Evolutionary conservation across 768 basidiomycete genomes (phyloP), one percentile per base, ranked within the genome.

Genomic region (Obba rivulosa): DNA sequence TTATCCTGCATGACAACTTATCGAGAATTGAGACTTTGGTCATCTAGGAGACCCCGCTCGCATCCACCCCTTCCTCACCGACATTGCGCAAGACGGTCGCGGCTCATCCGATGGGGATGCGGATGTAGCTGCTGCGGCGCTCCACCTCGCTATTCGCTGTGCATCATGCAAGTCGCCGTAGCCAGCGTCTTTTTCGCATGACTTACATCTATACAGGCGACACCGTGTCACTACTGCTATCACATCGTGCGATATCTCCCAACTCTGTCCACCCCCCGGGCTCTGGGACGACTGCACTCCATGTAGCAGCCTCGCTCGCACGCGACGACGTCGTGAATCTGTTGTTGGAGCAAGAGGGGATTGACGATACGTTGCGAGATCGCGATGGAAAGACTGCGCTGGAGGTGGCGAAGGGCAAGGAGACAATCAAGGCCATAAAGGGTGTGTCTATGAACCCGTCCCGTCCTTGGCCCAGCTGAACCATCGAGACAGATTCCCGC

Each of bases 141-240:
- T 92, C 7, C 88, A 92, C 64, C 77, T 92, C 2, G 88, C 87
- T 10, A 80, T 92, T n/a, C 78, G 86, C 37, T 91, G 89, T 62
- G 87, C 79, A 49, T 82, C 83, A 9, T 75, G 86, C 87, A 56
- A 20, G 80, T 68, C n/a, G 7, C 40, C 36, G 3, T 17, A 44
- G 14, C 36, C 8, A 22, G 14, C 20, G 13, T 25, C 13, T n/a
- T 28, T n/a, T 28, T 31, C 24, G 40, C 18, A 20, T 40, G 7
- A 17, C n/a, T 8, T n/a, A 41, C 42, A 52, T 37, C 18, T 3
- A 52, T n/a, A 8, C 50, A 87, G 85, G 66, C 36, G 78, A 84
- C 40, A 92, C 87, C 0, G 75, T 91, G 13, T 64, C 77, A 10
- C 66, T 90, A 0, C 69, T 91, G 11, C 72, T 91, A 23, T 77